Conservation (phyloP, 2,329 filamentous ascomycete species). For the Orbilia ellipsospora region DNA sequence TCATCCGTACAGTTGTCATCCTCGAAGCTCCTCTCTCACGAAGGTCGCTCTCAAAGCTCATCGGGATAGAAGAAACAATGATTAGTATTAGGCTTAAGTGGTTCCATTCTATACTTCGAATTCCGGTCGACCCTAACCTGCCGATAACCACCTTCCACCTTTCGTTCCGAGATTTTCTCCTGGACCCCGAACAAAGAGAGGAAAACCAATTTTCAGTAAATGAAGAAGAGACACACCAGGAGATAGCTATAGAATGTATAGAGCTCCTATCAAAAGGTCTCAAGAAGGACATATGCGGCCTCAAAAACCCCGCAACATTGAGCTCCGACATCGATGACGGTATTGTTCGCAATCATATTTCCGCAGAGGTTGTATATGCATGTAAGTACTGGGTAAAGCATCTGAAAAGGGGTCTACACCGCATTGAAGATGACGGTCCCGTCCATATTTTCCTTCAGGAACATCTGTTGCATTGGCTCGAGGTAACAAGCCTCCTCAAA, state of each 20-base stretch:
- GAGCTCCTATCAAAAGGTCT: slow-evolving; percentile 61
- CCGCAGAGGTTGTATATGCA: slow-evolving; percentile 60
- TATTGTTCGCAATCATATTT: slow-evolving; percentile 57
- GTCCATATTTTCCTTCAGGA: slow-evolving; percentile 1
- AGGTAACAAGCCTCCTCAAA: slow-evolving; percentile 20
- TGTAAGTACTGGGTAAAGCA: slow-evolving; percentile 32
- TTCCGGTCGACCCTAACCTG: background rate
- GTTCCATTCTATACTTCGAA: slow-evolving; percentile 18
- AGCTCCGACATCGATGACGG: slow-evolving; percentile 57
- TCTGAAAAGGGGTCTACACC: background rate
- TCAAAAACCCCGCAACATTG: slow-evolving; percentile 58
- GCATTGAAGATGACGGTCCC: slow-evolving; percentile 11
- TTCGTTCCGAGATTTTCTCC: slow-evolving; percentile 59
- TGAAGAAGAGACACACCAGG: slow-evolving; percentile 60
- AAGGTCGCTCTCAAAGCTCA: slow-evolving; percentile 4
- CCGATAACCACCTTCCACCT: slow-evolving; percentile 29
- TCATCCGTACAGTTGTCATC: slow-evolving; percentile 22
- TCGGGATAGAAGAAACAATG: slow-evolving; percentile 11
- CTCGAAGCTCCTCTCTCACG: slow-evolving; percentile 14
- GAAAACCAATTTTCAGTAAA: slow-evolving; percentile 62
- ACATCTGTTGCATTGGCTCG: slow-evolving; percentile 36
- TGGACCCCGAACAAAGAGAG: slow-evolving; percentile 54
- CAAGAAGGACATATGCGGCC: slow-evolving; percentile 62
- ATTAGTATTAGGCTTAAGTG: slow-evolving; percentile 14
- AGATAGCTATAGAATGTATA: slow-evolving; percentile 62